phyloP scores from a whole-genome alignment of 257 asterid genomes.

The Penstemon eatonii region DNA sequence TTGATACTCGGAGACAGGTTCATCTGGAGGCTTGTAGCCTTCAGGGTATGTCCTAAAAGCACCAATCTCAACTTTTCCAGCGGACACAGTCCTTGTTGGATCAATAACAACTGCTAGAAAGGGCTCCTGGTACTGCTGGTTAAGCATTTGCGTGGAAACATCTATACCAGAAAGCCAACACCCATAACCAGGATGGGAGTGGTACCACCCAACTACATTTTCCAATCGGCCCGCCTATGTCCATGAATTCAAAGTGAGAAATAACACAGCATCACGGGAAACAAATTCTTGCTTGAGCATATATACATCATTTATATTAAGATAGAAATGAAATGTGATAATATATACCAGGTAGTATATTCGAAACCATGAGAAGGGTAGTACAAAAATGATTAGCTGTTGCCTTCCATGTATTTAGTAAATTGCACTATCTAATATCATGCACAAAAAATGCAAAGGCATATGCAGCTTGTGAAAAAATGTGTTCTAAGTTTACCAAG shows the following conservation, averaged over 20 bases:
- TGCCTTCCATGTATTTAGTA: not conserved
- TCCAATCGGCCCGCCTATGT: conserved; percentile 89
- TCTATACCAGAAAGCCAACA: conserved; percentile 99
- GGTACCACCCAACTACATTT: conserved; percentile 99
- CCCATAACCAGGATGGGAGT: conserved; percentile 99
- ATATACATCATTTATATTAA: not conserved
- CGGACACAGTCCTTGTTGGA: conserved; percentile 96
- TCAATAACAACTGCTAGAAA: conserved; percentile 98
- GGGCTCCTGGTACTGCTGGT: conserved; percentile 95
- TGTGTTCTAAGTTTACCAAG: too few relatives aligned
- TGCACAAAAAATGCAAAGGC: not conserved
- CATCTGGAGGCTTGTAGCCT: conserved; percentile 96
- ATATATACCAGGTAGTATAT: not conserved
- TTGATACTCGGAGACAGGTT: conserved; percentile 92
- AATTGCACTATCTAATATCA: not conserved
- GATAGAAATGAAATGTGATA: not conserved
- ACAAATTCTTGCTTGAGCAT: not conserved
- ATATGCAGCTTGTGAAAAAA: not conserved
- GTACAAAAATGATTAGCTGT: not conserved
- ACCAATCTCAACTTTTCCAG: conserved; percentile 98
- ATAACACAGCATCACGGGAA: conserved; percentile 6
- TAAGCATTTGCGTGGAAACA: conserved; percentile 95
- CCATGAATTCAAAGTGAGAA: conserved; percentile 16
- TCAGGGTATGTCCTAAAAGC: conserved; percentile 96
- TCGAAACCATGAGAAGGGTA: not conserved